Base-by-base conservation (phyloP, 75 land plant genomes). In the Picea glauca region DNA sequence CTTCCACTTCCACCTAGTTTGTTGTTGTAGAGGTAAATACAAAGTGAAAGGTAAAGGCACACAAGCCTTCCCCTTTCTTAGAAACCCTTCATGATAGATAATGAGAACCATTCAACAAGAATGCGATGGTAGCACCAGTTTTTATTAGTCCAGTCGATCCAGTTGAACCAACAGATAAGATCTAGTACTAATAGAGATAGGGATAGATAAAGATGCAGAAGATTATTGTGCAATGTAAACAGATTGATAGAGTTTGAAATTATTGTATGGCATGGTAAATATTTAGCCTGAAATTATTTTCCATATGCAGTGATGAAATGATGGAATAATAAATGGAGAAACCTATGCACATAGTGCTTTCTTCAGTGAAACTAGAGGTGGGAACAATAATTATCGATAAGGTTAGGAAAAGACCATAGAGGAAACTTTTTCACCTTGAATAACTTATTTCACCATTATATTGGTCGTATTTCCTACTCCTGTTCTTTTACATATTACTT, bases 311-410 rank as follows among this genome's bases (percentile, higher is more conserved):
- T 2, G 35, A 75, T 75, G 78, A 77, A 18, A 30, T 2, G 35
- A 75, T 75, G 78, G 82, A 18, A 30, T 75, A 14, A 58, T 60
- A 9, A 87, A 77, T 58, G 81, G 87, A 40, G 56, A 32, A 26
- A 84, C 83, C 74, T 81, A 87, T 81, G 90, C 90, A 23, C 84
- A 87, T 83, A 88, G 84, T 77, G 81, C 86, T 2, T 88, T 88
- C 90, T 88, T 86, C 83, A 87, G 81, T 56, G 86, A 88, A 61
- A 88, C 86, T 0, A 78, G 89, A 30, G 83, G 84, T 50, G 87
- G 91, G 50, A 89, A 89, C 90, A 64, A 81, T 86, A 20, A 89
- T 88, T 70, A 84, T 88, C 7, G 86, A 88, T 76, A 86, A 87
- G 58, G 81, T 88, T 33, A 72, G 87, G 23, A 83, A 88, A 5